Evolutionary conservation across 2,329 filamentous ascomycete genomes (phyloP).

Genomic region (Emericellopsis atlantica): DNA sequence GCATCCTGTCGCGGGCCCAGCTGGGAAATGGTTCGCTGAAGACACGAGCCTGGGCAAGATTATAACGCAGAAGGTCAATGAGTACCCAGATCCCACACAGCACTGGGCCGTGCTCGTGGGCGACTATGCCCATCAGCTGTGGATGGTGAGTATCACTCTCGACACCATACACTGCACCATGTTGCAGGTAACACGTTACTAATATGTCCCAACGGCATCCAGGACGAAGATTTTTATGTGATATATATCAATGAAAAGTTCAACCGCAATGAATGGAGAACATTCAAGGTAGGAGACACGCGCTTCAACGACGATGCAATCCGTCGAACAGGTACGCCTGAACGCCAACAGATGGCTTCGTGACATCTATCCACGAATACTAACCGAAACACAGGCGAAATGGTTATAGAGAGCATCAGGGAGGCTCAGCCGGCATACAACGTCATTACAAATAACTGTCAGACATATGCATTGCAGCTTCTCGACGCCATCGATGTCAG

Average conservation of each 20-base stretch:
- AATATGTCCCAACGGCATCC: neutral
- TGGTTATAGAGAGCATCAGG: slow-evolving; percentile 34
- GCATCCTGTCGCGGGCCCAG: slow-evolving; percentile 43
- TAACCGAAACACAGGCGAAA: slow-evolving; percentile 25
- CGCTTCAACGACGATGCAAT: slow-evolving; percentile 41
- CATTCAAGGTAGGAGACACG: slow-evolving; percentile 37
- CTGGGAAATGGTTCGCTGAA: slow-evolving; percentile 46
- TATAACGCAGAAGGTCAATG: slow-evolving; percentile 41
- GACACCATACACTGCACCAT: neutral
- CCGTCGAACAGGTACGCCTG: slow-evolving; percentile 28
- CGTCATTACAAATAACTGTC: slow-evolving; percentile 48
- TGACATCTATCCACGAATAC: neutral
- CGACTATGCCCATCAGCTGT: slow-evolving; percentile 42
- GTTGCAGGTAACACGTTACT: neutral
- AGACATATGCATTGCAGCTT: slow-evolving; percentile 39
- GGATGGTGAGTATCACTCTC: slow-evolving; percentile 32
- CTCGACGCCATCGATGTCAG: slow-evolving; percentile 42
- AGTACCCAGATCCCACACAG: slow-evolving; percentile 45
- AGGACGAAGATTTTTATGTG: slow-evolving; percentile 41
- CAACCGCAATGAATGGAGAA: slow-evolving; percentile 33
- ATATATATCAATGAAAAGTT: slow-evolving; percentile 41
- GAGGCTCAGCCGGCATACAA: slow-evolving; percentile 37
- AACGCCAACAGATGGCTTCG: neutral
- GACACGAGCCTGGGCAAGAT: slow-evolving; percentile 39
- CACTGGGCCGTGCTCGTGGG: slow-evolving; percentile 48